Conservation (phyloP, 192 early-diverging fungal genomes). For the Gorgonomyces haynaldii region DNA sequence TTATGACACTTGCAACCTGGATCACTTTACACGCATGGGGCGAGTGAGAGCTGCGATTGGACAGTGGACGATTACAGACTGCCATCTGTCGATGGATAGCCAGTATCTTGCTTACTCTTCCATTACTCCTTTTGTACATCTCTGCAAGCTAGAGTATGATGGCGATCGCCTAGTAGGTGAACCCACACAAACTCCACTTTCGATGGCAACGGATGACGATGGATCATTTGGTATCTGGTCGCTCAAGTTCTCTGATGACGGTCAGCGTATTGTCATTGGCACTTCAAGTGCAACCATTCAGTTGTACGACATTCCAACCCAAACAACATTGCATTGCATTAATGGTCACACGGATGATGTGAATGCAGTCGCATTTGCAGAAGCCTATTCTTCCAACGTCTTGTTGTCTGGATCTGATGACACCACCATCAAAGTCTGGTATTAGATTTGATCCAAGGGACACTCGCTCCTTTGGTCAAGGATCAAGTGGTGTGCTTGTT, state of each 20-base stretch:
- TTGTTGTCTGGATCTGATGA: constrained; percentile 56
- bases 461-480: constrained; percentile 34
- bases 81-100: constrained; percentile 30
- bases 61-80: constrained; percentile 57
- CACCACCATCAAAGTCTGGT: constrained; percentile 38
- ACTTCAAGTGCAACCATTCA: constrained; percentile 5
- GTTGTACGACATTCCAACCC: constrained; percentile 50
- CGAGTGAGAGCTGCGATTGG: constrained; percentile 34
- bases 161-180: neutral
- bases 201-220: constrained; percentile 9
- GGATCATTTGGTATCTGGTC: constrained; percentile 42
- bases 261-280: constrained; percentile 51
- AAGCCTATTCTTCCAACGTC: constrained; percentile 33
- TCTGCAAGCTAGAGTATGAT: constrained; percentile 17
- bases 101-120: constrained; percentile 49
- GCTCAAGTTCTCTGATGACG: constrained; percentile 47
- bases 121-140: constrained; percentile 45
- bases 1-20: constrained; percentile 39
- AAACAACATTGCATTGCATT: constrained; percentile 33
- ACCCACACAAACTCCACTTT: constrained; percentile 9
- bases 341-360: constrained; percentile 53
- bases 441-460: constrained; percentile 37
- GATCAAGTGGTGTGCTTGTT: constrained; percentile 38
- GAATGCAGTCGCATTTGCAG: constrained; percentile 38
- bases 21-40: constrained; percentile 19